Base-by-base conservation (phyloP, 1,284 basidiomycete genomes). In the Fomitiporia mediterranea region DNA sequence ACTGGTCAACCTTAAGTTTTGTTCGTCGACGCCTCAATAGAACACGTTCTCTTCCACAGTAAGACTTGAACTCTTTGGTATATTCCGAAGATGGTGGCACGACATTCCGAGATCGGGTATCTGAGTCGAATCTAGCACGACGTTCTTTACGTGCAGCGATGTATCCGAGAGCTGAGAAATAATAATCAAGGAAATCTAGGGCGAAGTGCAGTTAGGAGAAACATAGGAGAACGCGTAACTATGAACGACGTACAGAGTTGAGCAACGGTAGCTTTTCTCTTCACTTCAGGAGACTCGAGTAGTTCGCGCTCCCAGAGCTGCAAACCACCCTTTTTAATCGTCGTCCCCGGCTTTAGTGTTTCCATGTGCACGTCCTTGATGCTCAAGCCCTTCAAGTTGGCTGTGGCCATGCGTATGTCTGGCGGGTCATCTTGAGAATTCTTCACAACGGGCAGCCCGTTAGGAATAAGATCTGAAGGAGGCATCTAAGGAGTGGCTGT, bases 211-310 rank as follows among this genome's bases (percentile, higher is more conserved):
- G 60, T 57, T 50, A 23, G 49, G 47, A 37, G 63, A 37, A 58
- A 55, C 28, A 51, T 50, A 17, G 39, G n/a, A 13, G 15, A 35
- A 6, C 2, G 30, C 13, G 13, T n/a, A 44, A 28, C n/a, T 8
- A 13, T n/a, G 23, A 34, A 21, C 34, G 30, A 75, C 86, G 67
- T 67, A 95, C 94, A 98, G 43, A 98, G 82, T 67, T 98, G 95
- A 23, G 94, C 94, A 9, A 98, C 92, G 3, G 94, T 97, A 2
- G 94, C 89, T 70, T 97, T 97, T 54, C 94, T 82, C 68, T 84
- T 91, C 55, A 97, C 87, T 69, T 98, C 95, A 13, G 85, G 69
- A 60, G 83, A 91, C 30, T 89, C 85, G 44, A 96, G 67, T 34
- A 95, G 74, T 65, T 92, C 87, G 58, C 80, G 81, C 74, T 96